Base-by-base conservation (phyloP, 768 basidiomycete species). In the Collybia nuda region DNA sequence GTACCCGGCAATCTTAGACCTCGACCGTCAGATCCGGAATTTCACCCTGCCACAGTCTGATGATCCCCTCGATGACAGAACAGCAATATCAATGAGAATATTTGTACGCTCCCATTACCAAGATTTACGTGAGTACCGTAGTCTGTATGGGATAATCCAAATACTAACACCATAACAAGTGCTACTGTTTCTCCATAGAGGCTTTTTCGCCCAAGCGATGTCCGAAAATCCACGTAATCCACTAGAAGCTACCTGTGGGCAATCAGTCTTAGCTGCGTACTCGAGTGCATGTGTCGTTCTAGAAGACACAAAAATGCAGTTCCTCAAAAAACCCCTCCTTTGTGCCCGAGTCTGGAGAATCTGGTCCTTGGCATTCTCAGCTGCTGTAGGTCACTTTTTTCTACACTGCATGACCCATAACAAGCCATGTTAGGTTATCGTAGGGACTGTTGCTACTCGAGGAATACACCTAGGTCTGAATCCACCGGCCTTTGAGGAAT, bases 201-300 rank as follows among this genome's bases (percentile, higher is more conserved):
- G 74, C 17, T 81, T 75, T 61, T 84, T 84, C 57, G 79, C 78
- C 8, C 78, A 80, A 57, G 81, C 78, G 5, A 69, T 84, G 63
- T 63, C 72, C 2, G 75, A 79, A 49, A 60, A 76, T 49, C 72
- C 79, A 1, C 58, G 65, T 1, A 70, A 81, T 54, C 80, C 83
- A 0, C 56, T 81, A 53, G 61, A 63, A 43, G 78, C 75, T 45
- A 73, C 76, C 5, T 77, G 78, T 53, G 66, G 72, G 22, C 71
- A 74, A 28, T 84, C 82, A 7, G 79, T 84, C 44, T 47, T 72
- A 14, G 73, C 75, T 8, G 74, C 80, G 18, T 83, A 83, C 65
- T 67, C 74, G 22, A 71, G 76, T 43, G 80, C 81, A 5, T 79
- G 71, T 46, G 61, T 61, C 23, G 72, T 85, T 6, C 59, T 84